Percentiles rank a stretch among this genome's conserved stretches.
Conservation (phyloP, 2,329 filamentous ascomycete genomes). For the Sclerotinia subarctica region DNA sequence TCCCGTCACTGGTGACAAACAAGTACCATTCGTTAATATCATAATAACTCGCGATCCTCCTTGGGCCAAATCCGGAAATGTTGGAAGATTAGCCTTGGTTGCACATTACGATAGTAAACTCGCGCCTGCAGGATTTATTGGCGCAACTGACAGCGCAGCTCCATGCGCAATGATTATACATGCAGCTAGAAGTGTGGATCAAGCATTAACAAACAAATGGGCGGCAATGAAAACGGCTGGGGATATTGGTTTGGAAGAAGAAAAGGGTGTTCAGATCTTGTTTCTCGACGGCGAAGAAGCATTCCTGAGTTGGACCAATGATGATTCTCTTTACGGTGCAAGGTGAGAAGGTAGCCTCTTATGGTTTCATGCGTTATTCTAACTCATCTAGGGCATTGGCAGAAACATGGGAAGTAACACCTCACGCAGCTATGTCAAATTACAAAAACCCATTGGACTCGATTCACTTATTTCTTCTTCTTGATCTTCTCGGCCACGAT, state of each 20-base stretch:
- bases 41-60: slow-evolving; percentile 87
- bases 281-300: slow-evolving; percentile 94
- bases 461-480: slow-evolving; percentile 85
- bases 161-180: slow-evolving; percentile 94
- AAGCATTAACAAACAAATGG: slow-evolving; percentile 79
- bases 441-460: slow-evolving; percentile 72
- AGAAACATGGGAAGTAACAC: slow-evolving; percentile 70
- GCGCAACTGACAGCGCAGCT: slow-evolving; percentile 88
- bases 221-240: slow-evolving; percentile 62
- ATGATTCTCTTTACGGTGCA: slow-evolving; percentile 85
- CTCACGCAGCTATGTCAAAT: slow-evolving; percentile 68
- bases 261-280: slow-evolving; percentile 82
- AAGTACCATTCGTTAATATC: slow-evolving; percentile 82
- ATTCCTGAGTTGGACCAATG: slow-evolving; percentile 73
- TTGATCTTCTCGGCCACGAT: slow-evolving; percentile 77
- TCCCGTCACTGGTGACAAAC: slow-evolving; percentile 65
- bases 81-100: slow-evolving; percentile 78
- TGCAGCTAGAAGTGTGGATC: slow-evolving; percentile 75
- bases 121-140: slow-evolving; percentile 80
- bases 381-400: slow-evolving; percentile 61
- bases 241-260: slow-evolving; percentile 61
- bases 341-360: slow-evolving; percentile 50
- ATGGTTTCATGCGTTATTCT: slow-evolving; percentile 7
- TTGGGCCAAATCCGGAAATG: slow-evolving; percentile 69
- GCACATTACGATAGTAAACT: slow-evolving; percentile 92